phyloP scores from a whole-genome alignment of 805 yeast genomes.

The Candida boidinii region DNA sequence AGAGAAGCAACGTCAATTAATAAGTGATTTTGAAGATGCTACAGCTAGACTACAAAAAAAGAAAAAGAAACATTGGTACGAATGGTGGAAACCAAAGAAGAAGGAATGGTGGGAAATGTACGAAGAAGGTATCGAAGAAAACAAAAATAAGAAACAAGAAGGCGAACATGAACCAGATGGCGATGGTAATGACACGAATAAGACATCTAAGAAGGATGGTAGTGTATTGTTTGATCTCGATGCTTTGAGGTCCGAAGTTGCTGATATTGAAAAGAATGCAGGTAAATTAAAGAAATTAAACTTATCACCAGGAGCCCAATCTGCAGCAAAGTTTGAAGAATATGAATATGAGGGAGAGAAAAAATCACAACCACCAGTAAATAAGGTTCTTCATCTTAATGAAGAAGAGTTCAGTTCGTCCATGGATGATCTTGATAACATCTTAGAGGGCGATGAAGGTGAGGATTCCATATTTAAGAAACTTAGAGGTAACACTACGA shows the following conservation, averaged over 20 bases:
- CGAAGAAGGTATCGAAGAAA: constrained; percentile 29
- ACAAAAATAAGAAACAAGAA: constrained; percentile 12
- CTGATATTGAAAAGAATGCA: constrained; percentile 33
- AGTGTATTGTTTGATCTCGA: constrained; percentile 34
- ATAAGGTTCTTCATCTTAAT: too few relatives aligned
- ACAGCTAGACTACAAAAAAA: constrained; percentile 41
- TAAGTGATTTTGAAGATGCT: constrained; percentile 83
- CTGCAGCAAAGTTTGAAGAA: constrained; percentile 1
- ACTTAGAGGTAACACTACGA: too few relatives aligned
- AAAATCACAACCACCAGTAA: too few relatives aligned
- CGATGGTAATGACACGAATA: constrained; percentile 6
- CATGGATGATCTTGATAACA: too few relatives aligned
- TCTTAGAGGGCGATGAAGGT: too few relatives aligned
- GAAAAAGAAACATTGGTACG: constrained; percentile 36
- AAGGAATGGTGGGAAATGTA: constrained; percentile 52
- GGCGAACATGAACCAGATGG: constrained; percentile 5
- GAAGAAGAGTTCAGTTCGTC: too few relatives aligned
- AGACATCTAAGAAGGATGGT: not conserved
- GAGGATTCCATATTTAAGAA: too few relatives aligned
- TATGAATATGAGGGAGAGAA: too few relatives aligned
- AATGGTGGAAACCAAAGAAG: constrained; percentile 38
- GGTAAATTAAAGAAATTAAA: constrained; percentile 13
- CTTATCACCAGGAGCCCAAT: constrained; percentile 4
- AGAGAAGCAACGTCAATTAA: constrained; percentile 74
- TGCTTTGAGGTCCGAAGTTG: constrained; percentile 34